Conservation (phyloP, 257 asterid species). For the Petrea volubilis region DNA sequence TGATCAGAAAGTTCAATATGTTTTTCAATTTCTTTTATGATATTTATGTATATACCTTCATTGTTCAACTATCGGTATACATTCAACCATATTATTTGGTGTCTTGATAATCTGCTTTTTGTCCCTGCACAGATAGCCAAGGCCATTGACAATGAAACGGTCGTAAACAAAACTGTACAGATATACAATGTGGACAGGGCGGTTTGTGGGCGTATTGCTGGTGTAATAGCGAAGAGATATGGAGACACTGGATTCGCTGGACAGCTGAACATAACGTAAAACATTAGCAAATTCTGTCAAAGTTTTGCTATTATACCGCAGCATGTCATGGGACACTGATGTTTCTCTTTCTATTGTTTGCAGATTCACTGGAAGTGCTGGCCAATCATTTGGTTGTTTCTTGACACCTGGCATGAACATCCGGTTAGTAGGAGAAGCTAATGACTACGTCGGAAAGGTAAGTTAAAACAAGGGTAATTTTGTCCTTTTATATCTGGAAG, state of each 20-base stretch:
- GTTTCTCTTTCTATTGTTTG: conserved; percentile 20
- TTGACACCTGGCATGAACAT: conserved; percentile 98
- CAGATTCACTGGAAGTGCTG: conserved; percentile 97
- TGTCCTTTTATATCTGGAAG: too few relatives aligned
- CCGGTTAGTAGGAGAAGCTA: conserved; percentile 90
- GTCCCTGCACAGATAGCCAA: conserved; percentile 55
- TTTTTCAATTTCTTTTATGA: too few relatives aligned
- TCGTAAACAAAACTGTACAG: conserved; percentile 64
- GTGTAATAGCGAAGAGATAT: conserved; percentile 89
- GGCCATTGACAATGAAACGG: conserved; percentile 86
- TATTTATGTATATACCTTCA: too few relatives aligned
- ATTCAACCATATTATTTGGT: too few relatives aligned
- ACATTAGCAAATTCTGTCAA: neutral
- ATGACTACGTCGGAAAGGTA: conserved; percentile 97
- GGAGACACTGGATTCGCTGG: conserved; percentile 99
- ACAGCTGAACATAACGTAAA: conserved; percentile 83
- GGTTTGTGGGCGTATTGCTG: conserved; percentile 98
- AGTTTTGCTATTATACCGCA: neutral
- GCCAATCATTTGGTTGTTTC: conserved; percentile 95
- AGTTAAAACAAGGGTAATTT: neutral
- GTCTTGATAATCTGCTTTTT: conserved; percentile 16
- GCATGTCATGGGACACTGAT: conserved; percentile 9
- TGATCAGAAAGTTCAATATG: too few relatives aligned
- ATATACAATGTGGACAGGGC: conserved; percentile 98
- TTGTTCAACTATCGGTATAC: neutral